Conservation (phyloP, 1,284 basidiomycete species). For the Trichosporon sp. region DNA sequence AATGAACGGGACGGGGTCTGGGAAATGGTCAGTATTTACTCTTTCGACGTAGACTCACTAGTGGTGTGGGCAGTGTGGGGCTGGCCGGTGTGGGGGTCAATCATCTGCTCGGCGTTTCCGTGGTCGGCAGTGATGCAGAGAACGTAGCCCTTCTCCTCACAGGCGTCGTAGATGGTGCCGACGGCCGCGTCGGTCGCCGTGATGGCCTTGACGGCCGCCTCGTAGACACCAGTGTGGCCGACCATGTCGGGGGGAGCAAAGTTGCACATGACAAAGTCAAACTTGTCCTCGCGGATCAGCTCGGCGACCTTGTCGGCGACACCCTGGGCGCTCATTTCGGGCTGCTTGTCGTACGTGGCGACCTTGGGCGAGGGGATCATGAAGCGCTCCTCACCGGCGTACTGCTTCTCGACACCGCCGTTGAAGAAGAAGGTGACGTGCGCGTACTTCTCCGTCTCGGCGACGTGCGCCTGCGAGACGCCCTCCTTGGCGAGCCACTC, state of each 20-base stretch:
- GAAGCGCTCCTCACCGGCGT: slow-evolving; percentile 69
- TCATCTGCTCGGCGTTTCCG: slow-evolving; percentile 79
- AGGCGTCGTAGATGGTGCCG: slow-evolving; percentile 74
- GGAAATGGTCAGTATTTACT: slow-evolving; percentile 53
- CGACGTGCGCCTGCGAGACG: slow-evolving; percentile 76
- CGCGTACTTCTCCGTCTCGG: slow-evolving; percentile 89
- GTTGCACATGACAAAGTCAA: slow-evolving; percentile 92
- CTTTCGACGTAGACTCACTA: slow-evolving; percentile 26
- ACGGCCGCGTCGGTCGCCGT: slow-evolving; percentile 77
- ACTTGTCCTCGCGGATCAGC: slow-evolving; percentile 61
- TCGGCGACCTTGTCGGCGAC: slow-evolving; percentile 85
- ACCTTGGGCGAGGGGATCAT: slow-evolving; percentile 86
- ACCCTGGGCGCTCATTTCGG: slow-evolving; percentile 75
- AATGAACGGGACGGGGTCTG: slow-evolving; percentile 77
- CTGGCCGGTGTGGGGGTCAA: slow-evolving; percentile 70
- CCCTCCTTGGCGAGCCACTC: slow-evolving; percentile 77
- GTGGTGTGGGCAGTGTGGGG: slow-evolving; percentile 58
- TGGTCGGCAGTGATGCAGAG: slow-evolving; percentile 85
- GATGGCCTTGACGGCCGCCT: slow-evolving; percentile 80
- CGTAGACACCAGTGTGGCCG: slow-evolving; percentile 81
- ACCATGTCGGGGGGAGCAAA: slow-evolving; percentile 94
- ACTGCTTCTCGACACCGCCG: slow-evolving; percentile 86
- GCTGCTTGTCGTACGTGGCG: slow-evolving; percentile 79
- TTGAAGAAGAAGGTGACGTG: slow-evolving; percentile 97
- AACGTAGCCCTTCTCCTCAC: slow-evolving; percentile 74